Conservation (phyloP, 495 filamentous ascomycete genomes). For the Aspergillus leporis region DNA sequence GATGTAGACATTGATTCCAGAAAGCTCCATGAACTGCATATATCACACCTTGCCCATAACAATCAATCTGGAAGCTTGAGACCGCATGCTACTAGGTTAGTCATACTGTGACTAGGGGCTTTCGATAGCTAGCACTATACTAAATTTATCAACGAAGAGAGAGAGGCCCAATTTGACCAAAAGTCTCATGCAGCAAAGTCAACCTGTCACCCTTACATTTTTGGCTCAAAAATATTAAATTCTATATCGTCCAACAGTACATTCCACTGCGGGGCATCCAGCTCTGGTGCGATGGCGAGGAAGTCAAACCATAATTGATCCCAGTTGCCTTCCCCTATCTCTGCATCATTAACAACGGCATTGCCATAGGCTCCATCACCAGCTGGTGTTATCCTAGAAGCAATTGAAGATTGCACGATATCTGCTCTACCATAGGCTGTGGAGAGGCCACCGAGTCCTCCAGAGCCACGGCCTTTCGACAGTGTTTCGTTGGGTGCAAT, state of each 20-base stretch:
- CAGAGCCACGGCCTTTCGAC: neutral
- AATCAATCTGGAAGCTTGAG: too few relatives aligned
- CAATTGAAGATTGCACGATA: neutral
- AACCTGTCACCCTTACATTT: neutral
- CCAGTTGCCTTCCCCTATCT: constrained; percentile 7
- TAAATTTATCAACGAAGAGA: too few relatives aligned
- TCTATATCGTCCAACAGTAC: constrained; percentile 25
- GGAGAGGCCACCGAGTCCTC: neutral
- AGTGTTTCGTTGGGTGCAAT: neutral
- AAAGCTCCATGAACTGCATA: too few relatives aligned
- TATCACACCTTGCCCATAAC: too few relatives aligned
- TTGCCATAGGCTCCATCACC: neutral
- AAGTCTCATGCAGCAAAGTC: neutral
- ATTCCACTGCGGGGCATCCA: constrained; percentile 31
- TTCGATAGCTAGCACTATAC: too few relatives aligned
- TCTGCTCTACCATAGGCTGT: neutral
- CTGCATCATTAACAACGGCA: neutral
- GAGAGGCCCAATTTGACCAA: too few relatives aligned
- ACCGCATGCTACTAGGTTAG: too few relatives aligned
- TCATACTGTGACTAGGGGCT: too few relatives aligned
- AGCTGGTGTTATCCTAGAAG: neutral
- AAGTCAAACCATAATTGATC: constrained; percentile 27
- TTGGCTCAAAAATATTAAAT: constrained; percentile 8
- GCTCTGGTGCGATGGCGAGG: constrained; percentile 26
- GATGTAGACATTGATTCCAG: too few relatives aligned